Conservation (phyloP, 257 asterid species). For the Solanum neorickii region DNA sequence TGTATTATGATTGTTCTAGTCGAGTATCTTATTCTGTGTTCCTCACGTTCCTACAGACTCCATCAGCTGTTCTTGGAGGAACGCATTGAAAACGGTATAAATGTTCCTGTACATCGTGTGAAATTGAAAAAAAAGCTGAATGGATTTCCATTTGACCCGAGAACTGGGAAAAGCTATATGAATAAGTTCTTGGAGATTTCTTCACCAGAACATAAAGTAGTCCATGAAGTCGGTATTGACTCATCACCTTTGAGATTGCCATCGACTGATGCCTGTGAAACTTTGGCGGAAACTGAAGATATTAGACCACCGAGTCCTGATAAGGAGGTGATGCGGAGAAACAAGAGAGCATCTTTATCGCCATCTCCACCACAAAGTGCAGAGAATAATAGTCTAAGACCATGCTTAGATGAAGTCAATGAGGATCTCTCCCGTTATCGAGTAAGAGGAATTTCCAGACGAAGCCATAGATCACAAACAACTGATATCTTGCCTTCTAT, state of each 20-base stretch:
- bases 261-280: slow-evolving; percentile 21
- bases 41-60: slow-evolving; percentile 46
- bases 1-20: not conserved
- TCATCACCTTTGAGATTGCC: slow-evolving; percentile 24
- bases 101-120: slow-evolving; percentile 42
- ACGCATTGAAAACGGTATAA: slow-evolving; percentile 44
- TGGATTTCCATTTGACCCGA: slow-evolving; percentile 66
- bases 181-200: slow-evolving; percentile 44
- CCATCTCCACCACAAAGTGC: slow-evolving; percentile 17
- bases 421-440: slow-evolving; percentile 19
- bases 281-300: slow-evolving; percentile 27
- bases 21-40: not conserved
- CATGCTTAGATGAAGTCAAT: slow-evolving; percentile 13
- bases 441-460: slow-evolving; percentile 17
- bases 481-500: slow-evolving; percentile 20
- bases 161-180: slow-evolving; percentile 80
- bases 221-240: slow-evolving; percentile 39
- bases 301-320: slow-evolving; percentile 30
- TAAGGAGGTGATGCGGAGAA: slow-evolving; percentile 27
- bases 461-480: slow-evolving; percentile 16
- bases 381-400: slow-evolving; percentile 17
- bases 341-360: slow-evolving; percentile 19
- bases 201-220: slow-evolving; percentile 61
- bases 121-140: slow-evolving; percentile 73
- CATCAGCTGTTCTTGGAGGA: slow-evolving; percentile 83